Conservation (phyloP, 768 basidiomycete genomes). For the Lactarius trivialis region DNA sequence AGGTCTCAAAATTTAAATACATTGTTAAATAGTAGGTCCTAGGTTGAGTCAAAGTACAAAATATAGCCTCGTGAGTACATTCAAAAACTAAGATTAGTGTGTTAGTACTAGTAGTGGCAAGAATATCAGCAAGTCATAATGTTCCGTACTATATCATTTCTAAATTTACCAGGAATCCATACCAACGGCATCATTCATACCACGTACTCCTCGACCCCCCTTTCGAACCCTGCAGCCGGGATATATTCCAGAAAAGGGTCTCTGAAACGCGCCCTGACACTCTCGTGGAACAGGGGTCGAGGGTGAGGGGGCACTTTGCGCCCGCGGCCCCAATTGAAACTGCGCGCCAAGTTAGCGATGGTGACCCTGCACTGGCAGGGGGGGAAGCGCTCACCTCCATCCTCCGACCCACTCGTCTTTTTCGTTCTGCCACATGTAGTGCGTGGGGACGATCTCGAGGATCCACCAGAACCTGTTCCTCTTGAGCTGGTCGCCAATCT, state of each 20-base stretch:
- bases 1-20: too few relatives aligned
- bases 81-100: too few relatives aligned
- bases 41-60: too few relatives aligned
- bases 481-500: slow-evolving; percentile 48
- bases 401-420: slow-evolving; percentile 47
- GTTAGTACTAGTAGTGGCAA: not conserved
- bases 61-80: too few relatives aligned
- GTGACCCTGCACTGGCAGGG: not conserved
- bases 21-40: too few relatives aligned
- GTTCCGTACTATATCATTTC: too few relatives aligned
- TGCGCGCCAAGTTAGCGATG: slow-evolving; percentile 24
- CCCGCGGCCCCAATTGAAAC: slow-evolving; percentile 51
- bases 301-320: slow-evolving; percentile 37
- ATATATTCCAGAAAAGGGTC: slow-evolving; percentile 43
- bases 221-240: slow-evolving; percentile 48
- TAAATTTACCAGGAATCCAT: not conserved
- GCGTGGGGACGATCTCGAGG: slow-evolving; percentile 56
- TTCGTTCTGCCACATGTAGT: slow-evolving; percentile 49
- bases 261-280: slow-evolving; percentile 54
- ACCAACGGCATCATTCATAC: slow-evolving; percentile 23
- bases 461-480: slow-evolving; percentile 52
- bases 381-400: slow-evolving; percentile 42
- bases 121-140: not conserved
- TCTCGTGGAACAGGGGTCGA: slow-evolving; percentile 55
- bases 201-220: slow-evolving; percentile 45